A percentile compares a stretch with the other conserved stretches of the same genome.
phyloP scores from a whole-genome alignment of 768 basidiomycete species.

The Mycena floridula region DNA sequence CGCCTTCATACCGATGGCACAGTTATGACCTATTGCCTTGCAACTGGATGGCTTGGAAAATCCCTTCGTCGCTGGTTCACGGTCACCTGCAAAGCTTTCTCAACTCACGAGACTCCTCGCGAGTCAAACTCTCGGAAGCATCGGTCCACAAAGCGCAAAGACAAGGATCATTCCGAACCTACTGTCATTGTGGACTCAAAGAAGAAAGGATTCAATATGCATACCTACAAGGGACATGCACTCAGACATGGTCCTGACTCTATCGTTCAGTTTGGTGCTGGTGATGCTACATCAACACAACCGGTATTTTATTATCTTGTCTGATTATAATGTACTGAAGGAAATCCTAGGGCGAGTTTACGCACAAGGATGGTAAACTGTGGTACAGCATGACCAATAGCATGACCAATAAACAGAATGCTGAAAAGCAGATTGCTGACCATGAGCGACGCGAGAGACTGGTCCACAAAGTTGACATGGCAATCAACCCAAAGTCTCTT shows the following conservation, averaged over 20 bases:
- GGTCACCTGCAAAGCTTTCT: constrained; percentile 8
- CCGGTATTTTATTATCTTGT: constrained; percentile 6
- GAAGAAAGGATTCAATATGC: not conserved
- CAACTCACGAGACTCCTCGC: constrained; percentile 13
- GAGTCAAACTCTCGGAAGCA: constrained; percentile 14
- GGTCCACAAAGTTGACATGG: constrained; percentile 6
- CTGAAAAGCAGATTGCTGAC: constrained; percentile 17
- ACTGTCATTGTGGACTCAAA: not conserved
- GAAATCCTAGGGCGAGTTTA: constrained; percentile 25
- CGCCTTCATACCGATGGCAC: constrained; percentile 13
- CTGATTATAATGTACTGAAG: not conserved
- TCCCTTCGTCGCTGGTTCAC: constrained; percentile 10
- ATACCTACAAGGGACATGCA: constrained; percentile 15
- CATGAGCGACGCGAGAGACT: constrained; percentile 8
- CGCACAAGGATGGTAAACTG: constrained; percentile 25
- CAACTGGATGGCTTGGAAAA: constrained; percentile 8
- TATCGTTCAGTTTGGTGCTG: constrained; percentile 8
- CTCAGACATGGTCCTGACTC: constrained; percentile 10
- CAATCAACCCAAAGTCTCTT: not conserved
- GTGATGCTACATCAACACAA: constrained; percentile 15
- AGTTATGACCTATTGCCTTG: constrained; percentile 4
- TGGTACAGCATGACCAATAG: constrained; percentile 24
- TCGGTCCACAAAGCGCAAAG: not conserved
- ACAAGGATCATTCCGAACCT: not conserved
- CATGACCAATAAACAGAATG: constrained; percentile 20